Evolutionary conservation across 2,329 filamentous ascomycete species (phyloP).

Genomic region (Aureobasidium sp.): DNA sequence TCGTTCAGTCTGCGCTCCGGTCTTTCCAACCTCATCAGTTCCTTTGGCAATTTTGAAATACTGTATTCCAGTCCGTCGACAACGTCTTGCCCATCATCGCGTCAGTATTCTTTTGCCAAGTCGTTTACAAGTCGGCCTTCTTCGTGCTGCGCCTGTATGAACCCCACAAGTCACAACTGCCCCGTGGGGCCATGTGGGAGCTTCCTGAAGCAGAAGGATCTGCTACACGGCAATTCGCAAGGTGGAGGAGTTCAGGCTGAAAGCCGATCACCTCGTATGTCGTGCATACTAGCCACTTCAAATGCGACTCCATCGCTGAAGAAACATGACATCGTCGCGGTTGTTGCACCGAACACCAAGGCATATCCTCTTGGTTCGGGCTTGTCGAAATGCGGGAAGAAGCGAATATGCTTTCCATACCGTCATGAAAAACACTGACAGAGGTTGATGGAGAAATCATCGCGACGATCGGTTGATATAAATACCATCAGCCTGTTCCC

Average conservation of each 20-base stretch:
- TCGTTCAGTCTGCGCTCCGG: not conserved
- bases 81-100: not conserved
- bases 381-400: not conserved
- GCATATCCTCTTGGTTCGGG: not conserved
- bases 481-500: not conserved
- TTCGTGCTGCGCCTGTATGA: not conserved
- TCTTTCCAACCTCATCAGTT: not conserved
- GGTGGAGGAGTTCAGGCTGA: not conserved
- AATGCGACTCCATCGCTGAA: not conserved
- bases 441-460: not conserved
- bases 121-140: not conserved
- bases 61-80: not conserved
- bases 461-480: conserved; percentile 3
- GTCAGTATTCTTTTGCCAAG: not conserved
- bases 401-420: not conserved
- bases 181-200: not conserved
- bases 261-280: conserved; percentile 1
- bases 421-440: not conserved
- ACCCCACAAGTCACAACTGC: not conserved
- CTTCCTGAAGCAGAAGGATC: not conserved
- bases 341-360: not conserved
- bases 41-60: not conserved
- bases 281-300: not conserved
- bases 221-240: not conserved
- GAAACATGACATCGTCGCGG: not conserved